These are phyloP conservation scores for Boletus barrowsii DNA, from an alignment of 768 basidiomycete genomes.

Conservation along the genomic window DNA sequence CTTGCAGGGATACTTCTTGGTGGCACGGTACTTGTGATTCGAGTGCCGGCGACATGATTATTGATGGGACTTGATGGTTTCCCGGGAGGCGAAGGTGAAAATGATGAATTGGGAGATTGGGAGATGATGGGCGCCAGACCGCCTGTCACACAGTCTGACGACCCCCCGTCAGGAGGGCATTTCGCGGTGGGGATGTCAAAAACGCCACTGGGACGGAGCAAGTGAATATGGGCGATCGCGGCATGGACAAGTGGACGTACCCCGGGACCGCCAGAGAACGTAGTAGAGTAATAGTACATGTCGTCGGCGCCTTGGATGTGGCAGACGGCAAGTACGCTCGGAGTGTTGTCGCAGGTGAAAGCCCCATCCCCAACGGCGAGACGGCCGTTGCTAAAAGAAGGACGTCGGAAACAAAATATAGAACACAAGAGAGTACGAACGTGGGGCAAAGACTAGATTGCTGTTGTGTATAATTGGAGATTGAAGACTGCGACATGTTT, in stretches of 20 bases:
- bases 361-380: slow-evolving; percentile 98
- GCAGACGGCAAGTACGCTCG: slow-evolving; percentile 83
- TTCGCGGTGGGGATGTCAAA: slow-evolving; percentile 88
- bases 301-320: slow-evolving; percentile 76
- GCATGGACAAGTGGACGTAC: slow-evolving; percentile 40
- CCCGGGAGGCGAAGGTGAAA: slow-evolving; percentile 29
- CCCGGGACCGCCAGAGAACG: slow-evolving; percentile 92
- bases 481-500: slow-evolving; percentile 70
- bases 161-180: slow-evolving; percentile 97
- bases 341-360: slow-evolving; percentile 70
- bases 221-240: neutral
- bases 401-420: slow-evolving; percentile 12
- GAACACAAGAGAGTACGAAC: slow-evolving; percentile 42
- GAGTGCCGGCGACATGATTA: slow-evolving; percentile 16
- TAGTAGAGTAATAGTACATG: slow-evolving; percentile 89
- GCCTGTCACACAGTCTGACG: slow-evolving; percentile 95
- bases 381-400: slow-evolving; percentile 77
- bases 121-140: slow-evolving; percentile 66
- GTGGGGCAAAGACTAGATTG: slow-evolving; percentile 95
- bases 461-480: slow-evolving; percentile 69
- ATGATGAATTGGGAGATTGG: slow-evolving; percentile 37
- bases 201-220: slow-evolving; percentile 68
- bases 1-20: slow-evolving; percentile 45
- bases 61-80: slow-evolving; percentile 18
- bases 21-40: slow-evolving; percentile 29